Evolutionary conservation across 768 basidiomycete genomes (phyloP).

Genomic region (Rubroboletus satanas): DNA sequence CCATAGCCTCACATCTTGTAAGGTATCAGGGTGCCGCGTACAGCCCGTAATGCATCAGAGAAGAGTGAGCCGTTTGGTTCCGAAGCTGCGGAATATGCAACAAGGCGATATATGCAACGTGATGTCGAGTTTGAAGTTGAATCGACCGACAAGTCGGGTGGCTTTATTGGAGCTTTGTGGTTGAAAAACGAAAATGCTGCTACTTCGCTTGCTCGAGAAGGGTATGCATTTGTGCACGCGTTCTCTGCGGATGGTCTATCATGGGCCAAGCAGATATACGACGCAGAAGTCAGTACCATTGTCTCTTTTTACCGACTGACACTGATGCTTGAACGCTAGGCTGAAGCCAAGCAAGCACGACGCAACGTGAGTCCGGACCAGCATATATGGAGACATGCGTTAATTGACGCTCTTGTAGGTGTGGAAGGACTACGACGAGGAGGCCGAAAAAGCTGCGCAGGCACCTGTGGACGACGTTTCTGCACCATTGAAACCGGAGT

Average conservation of each 20-base stretch:
- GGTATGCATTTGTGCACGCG: conserved; percentile 81
- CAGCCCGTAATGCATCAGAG: conserved; percentile 74
- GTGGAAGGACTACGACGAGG: conserved; percentile 82
- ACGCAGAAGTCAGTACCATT: conserved; percentile 66
- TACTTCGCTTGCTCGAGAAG: conserved; percentile 77
- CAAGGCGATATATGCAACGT: conserved; percentile 83
- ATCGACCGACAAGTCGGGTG: conserved; percentile 87
- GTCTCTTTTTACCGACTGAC: conserved; percentile 1
- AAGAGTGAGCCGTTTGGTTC: conserved; percentile 86
- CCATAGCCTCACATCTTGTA: conserved; percentile 8
- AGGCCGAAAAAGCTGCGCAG: conserved; percentile 55
- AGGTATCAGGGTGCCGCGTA: conserved; percentile 90
- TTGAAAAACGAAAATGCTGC: conserved; percentile 85
- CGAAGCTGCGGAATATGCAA: conserved; percentile 79
- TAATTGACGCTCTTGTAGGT: conserved; percentile 46
- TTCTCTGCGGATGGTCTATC: conserved; percentile 82
- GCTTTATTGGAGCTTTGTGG: conserved; percentile 89
- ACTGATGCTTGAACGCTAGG: conserved; percentile 37
- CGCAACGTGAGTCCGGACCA: conserved; percentile 59
- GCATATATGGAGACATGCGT: not conserved
- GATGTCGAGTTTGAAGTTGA: conserved; percentile 94
- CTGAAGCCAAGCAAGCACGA: conserved; percentile 74
- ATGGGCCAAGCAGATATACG: conserved; percentile 75
- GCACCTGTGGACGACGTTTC: conserved; percentile 41
- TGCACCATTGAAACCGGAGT: conserved; percentile 72